These are phyloP conservation scores for Pistacia integerrima DNA, from an alignment of 345 rosid genomes.

Conservation along the genomic window DNA sequence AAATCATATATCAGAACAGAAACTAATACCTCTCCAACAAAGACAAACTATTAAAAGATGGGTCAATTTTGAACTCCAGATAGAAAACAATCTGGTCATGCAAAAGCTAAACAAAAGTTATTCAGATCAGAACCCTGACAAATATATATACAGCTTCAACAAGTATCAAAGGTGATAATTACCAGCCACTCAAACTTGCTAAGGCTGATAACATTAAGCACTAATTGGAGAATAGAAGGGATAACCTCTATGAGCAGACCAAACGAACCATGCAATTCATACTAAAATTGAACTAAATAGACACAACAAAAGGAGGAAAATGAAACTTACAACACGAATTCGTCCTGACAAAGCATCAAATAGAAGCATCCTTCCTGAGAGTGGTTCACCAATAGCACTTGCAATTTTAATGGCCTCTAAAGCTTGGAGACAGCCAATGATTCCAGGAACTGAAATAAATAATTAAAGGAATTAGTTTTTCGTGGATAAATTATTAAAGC, in stretches of 20 bases:
- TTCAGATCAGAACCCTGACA: background rate
- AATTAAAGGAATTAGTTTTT: background rate
- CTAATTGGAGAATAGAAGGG: constrained; percentile 1
- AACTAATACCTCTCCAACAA: background rate
- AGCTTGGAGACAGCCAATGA: constrained; percentile 95
- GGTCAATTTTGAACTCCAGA: background rate
- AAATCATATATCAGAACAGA: constrained; percentile 16
- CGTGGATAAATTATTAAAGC: background rate
- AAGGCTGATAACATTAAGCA: background rate
- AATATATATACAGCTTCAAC: background rate
- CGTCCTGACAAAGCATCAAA: constrained; percentile 88
- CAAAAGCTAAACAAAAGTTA: background rate
- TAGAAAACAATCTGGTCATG: background rate
- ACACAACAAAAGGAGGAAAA: background rate
- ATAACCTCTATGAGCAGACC: background rate
- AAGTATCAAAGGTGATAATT: background rate
- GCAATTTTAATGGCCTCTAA: constrained; percentile 95
- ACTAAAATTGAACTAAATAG: constrained; percentile 9
- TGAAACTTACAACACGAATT: constrained; percentile 69
- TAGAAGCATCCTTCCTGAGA: constrained; percentile 85
- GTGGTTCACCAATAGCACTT: constrained; percentile 79
- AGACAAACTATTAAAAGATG: background rate
- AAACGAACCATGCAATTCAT: background rate
- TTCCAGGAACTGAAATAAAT: constrained; percentile 73
- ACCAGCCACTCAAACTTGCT: background rate